Evolutionary conservation across 2,329 filamentous ascomycete genomes (phyloP).

Genomic region (Neonectria hederae): DNA sequence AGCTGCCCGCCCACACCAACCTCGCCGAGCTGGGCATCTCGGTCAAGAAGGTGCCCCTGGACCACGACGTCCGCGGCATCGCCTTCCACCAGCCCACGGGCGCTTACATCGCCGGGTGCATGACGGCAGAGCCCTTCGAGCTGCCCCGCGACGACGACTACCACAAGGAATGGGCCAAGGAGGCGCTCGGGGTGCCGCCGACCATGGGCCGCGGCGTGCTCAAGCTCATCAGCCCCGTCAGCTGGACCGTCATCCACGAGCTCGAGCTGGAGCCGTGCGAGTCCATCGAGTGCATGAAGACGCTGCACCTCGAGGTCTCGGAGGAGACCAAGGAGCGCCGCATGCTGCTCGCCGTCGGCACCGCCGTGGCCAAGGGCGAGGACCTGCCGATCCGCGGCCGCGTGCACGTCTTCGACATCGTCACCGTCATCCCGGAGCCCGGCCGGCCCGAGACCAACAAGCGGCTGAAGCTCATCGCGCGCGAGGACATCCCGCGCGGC

Average conservation of each 20-base stretch:
- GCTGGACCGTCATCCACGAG: constrained; percentile 81
- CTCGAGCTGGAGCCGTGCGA: constrained; percentile 79
- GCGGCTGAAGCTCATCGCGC: constrained; percentile 84
- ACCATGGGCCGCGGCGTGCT: constrained; percentile 76
- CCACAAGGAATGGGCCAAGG: constrained; percentile 81
- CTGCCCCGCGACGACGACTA: constrained; percentile 87
- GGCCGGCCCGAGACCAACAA: constrained; percentile 85
- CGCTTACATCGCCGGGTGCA: constrained; percentile 81
- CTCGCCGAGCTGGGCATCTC: constrained; percentile 81
- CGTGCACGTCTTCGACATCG: constrained; percentile 91
- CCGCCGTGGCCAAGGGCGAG: constrained; percentile 86
- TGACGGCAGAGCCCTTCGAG: constrained; percentile 75
- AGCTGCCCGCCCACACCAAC: constrained; percentile 72
- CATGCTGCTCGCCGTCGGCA: constrained; percentile 85
- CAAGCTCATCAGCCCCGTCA: constrained; percentile 80
- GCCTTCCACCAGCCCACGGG: constrained; percentile 80
- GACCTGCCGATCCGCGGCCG: constrained; percentile 86
- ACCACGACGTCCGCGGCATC: constrained; percentile 75
- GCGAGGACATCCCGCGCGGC: constrained; percentile 90
- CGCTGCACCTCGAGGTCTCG: constrained; percentile 86
- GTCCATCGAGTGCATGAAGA: constrained; percentile 81
- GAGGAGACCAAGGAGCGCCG: constrained; percentile 89
- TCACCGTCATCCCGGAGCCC: constrained; percentile 89
- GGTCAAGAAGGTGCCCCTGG: constrained; percentile 75
- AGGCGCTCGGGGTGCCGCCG: constrained; percentile 72